Conservation (phyloP, 208 protist species). For the Novymonas esmeraldas region DNA sequence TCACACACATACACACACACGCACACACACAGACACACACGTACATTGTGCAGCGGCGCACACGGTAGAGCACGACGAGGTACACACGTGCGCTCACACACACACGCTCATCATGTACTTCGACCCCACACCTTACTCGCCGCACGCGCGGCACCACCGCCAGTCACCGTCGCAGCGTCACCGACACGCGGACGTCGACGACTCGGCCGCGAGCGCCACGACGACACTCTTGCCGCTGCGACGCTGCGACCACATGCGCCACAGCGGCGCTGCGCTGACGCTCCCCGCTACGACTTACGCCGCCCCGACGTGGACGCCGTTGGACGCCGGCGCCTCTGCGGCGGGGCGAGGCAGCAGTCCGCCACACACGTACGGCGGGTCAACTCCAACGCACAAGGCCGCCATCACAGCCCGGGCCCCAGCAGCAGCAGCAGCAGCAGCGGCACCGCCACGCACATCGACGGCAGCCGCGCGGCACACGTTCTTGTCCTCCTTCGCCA, state of each 20-base stretch:
- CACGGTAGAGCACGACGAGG: neutral
- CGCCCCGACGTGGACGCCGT: constrained; percentile 16
- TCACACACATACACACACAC: neutral
- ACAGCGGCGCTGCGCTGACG: constrained; percentile 27
- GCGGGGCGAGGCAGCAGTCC: too few species aligned
- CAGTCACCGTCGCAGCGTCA: neutral
- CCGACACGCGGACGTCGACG: neutral
- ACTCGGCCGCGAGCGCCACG: neutral
- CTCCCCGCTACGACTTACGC: constrained; percentile 17
- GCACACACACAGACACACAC: neutral
- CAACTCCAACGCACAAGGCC: too few species aligned
- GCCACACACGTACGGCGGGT: too few species aligned
- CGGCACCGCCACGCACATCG: neutral
- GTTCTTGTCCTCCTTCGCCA: neutral
- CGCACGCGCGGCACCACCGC: neutral
- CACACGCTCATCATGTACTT: constrained; percentile 1
- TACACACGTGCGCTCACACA: neutral
- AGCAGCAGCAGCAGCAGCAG: neutral
- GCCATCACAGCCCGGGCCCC: too few species aligned
- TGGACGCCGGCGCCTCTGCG: too few species aligned
- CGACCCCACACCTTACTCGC: neutral
- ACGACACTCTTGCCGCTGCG: constrained; percentile 43
- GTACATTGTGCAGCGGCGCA: neutral
- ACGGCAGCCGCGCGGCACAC: neutral
- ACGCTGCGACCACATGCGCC: constrained; percentile 9